Evolutionary conservation across 2,329 filamentous ascomycete species (phyloP).

Genomic region (Colletotrichum sp.): DNA sequence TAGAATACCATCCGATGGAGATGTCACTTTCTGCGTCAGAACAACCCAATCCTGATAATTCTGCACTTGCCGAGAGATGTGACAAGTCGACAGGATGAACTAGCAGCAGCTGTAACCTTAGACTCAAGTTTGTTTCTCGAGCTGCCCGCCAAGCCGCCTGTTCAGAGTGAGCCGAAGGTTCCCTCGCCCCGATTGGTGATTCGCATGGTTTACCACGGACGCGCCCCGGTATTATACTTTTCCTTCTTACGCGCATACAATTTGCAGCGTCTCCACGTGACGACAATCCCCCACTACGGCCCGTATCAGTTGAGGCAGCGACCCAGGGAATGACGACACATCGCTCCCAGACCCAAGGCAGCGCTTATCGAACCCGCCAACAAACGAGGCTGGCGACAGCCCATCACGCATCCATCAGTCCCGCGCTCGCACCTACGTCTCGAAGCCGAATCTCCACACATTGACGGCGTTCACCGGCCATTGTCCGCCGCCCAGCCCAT

Average conservation of each 20-base stretch:
- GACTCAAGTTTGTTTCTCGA: not conserved
- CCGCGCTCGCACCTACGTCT: not conserved
- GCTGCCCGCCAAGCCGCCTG: not conserved
- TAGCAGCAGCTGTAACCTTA: not conserved
- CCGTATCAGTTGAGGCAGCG: conserved; percentile 10
- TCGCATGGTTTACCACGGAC: not conserved
- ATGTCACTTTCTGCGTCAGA: not conserved
- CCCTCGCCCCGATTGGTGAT: not conserved
- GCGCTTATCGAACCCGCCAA: conserved; percentile 9
- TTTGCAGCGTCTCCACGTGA: conserved; percentile 10
- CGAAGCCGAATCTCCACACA: not conserved
- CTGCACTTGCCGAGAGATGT: not conserved
- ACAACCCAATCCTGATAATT: not conserved
- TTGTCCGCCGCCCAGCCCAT: conserved; percentile 24
- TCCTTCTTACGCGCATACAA: not conserved
- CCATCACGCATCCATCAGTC: not conserved
- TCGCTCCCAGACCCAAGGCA: conserved; percentile 13
- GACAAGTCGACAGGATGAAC: not conserved
- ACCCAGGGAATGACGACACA: conserved; percentile 17
- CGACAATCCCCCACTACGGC: conserved; percentile 12
- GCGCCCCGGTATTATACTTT: not conserved
- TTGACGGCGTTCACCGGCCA: not conserved
- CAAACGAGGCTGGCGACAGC: conserved; percentile 13
- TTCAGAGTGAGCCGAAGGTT: not conserved
- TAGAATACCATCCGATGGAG: not conserved